These are phyloP conservation scores for Wickerhamiella australiensis DNA, from an alignment of 805 yeast species.

Conservation along the genomic window DNA sequence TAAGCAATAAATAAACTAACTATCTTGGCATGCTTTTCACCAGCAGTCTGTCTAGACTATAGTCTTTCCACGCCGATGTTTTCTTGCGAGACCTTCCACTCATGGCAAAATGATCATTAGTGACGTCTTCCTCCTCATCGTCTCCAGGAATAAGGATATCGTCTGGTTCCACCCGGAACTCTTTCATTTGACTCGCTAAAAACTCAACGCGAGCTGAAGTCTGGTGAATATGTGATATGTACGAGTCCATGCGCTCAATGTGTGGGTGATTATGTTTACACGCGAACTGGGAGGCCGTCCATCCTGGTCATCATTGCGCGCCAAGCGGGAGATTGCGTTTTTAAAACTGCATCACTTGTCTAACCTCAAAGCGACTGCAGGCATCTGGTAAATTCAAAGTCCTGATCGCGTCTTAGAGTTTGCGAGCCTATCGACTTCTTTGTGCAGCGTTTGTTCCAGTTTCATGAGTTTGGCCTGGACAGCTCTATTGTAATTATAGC, in stretches of 20 bases:
- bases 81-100: background rate
- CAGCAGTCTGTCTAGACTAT: slow-evolving; percentile 9
- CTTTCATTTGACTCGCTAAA: slow-evolving; percentile 25
- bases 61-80: slow-evolving; percentile 20
- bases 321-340: too few species aligned
- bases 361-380: too few species aligned
- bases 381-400: too few species aligned
- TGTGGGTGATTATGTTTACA: too few species aligned
- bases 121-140: slow-evolving; percentile 19
- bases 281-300: too few species aligned
- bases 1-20: background rate
- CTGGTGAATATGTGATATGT: slow-evolving; percentile 26
- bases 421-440: too few species aligned
- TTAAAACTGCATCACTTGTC: too few species aligned
- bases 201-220: slow-evolving; percentile 22
- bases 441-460: too few species aligned
- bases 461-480: too few species aligned
- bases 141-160: slow-evolving; percentile 21
- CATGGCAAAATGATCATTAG: slow-evolving; percentile 20
- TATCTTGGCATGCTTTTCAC: slow-evolving; percentile 2
- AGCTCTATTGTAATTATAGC: too few species aligned
- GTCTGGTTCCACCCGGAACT: slow-evolving; percentile 24
- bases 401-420: too few species aligned
- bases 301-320: too few species aligned
- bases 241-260: slow-evolving; percentile 30